phyloP scores from a whole-genome alignment of 1,139 yeast genomes.

The Candida pseudocylindracea region DNA sequence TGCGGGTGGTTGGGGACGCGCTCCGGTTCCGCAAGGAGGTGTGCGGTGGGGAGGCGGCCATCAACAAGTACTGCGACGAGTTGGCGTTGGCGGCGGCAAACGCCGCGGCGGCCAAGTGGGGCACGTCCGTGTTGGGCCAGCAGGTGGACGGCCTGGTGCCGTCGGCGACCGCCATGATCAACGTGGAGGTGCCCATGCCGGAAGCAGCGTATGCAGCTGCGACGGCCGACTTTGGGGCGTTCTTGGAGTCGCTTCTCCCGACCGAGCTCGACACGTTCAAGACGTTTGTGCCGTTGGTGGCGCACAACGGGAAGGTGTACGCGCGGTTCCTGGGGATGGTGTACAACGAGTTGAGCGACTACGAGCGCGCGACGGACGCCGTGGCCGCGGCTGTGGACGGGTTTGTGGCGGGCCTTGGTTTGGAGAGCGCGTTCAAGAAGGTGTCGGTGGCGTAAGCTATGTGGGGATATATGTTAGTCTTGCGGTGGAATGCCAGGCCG shows the following conservation, averaged over 20 bases:
- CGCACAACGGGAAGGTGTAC: constrained; percentile 18
- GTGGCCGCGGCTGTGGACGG: constrained; percentile 5
- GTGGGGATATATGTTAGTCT: too few relatives aligned
- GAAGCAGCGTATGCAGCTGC: constrained; percentile 1
- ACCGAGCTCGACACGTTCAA: constrained; percentile 3
- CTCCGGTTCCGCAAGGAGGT: constrained; percentile 23
- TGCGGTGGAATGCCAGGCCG: too few relatives aligned
- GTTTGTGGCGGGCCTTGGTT: too few relatives aligned
- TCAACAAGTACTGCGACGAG: constrained; percentile 20
- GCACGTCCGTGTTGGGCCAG: constrained; percentile 10
- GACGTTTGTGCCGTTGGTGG: constrained; percentile 22
- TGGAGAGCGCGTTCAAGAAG: too few relatives aligned
- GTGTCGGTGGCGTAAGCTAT: too few relatives aligned
- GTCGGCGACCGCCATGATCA: constrained; percentile 19
- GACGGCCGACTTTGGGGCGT: neutral
- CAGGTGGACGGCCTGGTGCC: constrained; percentile 9
- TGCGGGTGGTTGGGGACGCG: constrained; percentile 13
- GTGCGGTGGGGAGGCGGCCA: constrained; percentile 42
- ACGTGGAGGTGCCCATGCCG: constrained; percentile 17
- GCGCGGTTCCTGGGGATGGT: constrained; percentile 38
- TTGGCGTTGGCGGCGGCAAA: constrained; percentile 22
- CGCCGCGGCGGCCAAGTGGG: constrained; percentile 14
- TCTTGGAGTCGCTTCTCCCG: neutral
- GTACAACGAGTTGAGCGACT: constrained; percentile 34
- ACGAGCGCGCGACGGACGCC: constrained; percentile 16